Percentiles rank a stretch among this genome's conserved stretches.
Conservation (phyloP, 768 basidiomycete genomes). For the Leccinum uliginosum region DNA sequence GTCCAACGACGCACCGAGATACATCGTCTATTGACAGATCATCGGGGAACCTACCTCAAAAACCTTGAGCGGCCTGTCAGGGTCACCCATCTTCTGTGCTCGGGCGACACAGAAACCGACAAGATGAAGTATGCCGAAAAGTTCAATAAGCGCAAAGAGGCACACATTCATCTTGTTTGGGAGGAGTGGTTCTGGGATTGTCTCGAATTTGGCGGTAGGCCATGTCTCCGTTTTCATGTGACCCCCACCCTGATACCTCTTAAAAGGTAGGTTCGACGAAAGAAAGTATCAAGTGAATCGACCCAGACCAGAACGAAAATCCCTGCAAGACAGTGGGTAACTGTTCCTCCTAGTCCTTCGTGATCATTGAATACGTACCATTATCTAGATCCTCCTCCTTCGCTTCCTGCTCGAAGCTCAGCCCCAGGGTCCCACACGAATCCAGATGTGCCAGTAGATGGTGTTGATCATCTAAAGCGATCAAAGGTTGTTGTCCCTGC, state of each 20-base stretch:
- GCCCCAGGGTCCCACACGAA: slow-evolving; percentile 11
- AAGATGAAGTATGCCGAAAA: slow-evolving; percentile 79
- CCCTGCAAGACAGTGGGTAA: slow-evolving; percentile 20
- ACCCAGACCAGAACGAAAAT: slow-evolving; percentile 57
- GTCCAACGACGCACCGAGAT: slow-evolving; percentile 58
- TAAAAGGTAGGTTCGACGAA: slow-evolving; percentile 61
- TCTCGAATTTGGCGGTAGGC: slow-evolving; percentile 62
- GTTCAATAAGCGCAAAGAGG: slow-evolving; percentile 66
- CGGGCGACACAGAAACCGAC: slow-evolving; percentile 58
- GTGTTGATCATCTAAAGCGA: slow-evolving; percentile 18
- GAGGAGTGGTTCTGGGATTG: slow-evolving; percentile 98
- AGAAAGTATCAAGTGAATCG: slow-evolving; percentile 51
- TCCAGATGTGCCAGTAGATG: slow-evolving; percentile 10
- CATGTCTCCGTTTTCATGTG: not conserved
- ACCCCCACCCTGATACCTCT: not conserved
- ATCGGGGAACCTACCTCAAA: slow-evolving; percentile 70
- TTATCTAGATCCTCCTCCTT: slow-evolving; percentile 10
- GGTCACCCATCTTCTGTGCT: slow-evolving; percentile 84
- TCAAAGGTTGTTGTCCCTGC: slow-evolving; percentile 9
- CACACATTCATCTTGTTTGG: slow-evolving; percentile 78
- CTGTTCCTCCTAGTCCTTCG: not conserved
- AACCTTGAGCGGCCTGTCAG: slow-evolving; percentile 71
- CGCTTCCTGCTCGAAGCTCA: slow-evolving; percentile 13
- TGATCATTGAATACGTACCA: not conserved
- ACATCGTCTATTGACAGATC: slow-evolving; percentile 49